Conservation (phyloP, 2,329 filamentous ascomycete species). For the Xylaria sp. region DNA sequence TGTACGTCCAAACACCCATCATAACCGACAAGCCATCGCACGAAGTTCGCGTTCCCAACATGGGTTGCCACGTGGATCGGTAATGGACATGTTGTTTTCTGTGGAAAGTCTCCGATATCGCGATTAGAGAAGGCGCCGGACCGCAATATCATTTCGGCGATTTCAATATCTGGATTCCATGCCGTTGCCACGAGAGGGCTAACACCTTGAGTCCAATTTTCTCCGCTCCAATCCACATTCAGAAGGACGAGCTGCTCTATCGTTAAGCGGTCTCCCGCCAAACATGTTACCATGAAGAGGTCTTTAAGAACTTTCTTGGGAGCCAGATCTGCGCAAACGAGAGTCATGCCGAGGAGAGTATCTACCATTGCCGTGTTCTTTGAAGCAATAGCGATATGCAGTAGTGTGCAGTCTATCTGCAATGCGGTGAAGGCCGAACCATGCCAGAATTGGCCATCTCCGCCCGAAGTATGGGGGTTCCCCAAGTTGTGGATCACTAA, state of each 20-base stretch:
- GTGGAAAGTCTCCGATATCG: background rate
- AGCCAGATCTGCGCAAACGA: background rate
- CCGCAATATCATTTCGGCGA: conserved; percentile 14
- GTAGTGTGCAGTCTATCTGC: background rate
- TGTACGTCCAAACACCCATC: background rate
- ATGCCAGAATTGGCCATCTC: no score
- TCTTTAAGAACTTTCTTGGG: background rate
- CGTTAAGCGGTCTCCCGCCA: background rate
- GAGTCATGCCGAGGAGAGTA: background rate
- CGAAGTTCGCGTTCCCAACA: conserved; percentile 7
- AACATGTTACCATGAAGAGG: conserved; percentile 5
- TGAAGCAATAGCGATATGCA: conserved; percentile 13
- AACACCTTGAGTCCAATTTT: conserved; percentile 1
- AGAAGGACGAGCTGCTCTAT: background rate
- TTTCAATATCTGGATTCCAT: conserved; percentile 13
- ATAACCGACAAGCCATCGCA: background rate
- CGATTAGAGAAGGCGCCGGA: background rate
- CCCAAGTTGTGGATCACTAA: background rate
- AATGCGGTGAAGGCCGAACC: background rate
- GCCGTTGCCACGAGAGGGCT: conserved; percentile 17
- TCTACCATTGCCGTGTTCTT: conserved; percentile 2
- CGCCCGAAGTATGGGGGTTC: no score
- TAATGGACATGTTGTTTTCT: background rate
- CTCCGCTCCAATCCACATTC: background rate
- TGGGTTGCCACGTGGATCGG: conserved; percentile 15